Conservation (phyloP, 441 rosid genomes). For the Hura crepitans region DNA sequence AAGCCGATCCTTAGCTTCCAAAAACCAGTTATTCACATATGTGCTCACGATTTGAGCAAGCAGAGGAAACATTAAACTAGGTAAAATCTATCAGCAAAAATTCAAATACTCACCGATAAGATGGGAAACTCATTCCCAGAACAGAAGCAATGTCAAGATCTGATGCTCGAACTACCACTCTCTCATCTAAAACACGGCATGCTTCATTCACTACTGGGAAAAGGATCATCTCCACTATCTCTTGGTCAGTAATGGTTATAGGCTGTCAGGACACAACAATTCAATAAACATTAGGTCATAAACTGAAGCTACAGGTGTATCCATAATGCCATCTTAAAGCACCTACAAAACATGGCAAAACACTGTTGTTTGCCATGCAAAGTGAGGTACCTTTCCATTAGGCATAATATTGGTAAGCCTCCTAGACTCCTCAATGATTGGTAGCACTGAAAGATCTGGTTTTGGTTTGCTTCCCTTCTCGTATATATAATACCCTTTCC, state of each 20-base stretch:
- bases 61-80: background rate
- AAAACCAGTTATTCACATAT: background rate
- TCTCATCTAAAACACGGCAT: slow-evolving; percentile 87
- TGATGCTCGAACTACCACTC: slow-evolving; percentile 75
- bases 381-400: slow-evolving; percentile 63
- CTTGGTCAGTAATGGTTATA: slow-evolving; percentile 64
- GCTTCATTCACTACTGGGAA: slow-evolving; percentile 97
- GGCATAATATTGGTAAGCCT: slow-evolving; percentile 71
- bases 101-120: slow-evolving; percentile 56
- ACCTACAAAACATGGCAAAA: background rate
- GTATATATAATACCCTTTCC: slow-evolving; percentile 78
- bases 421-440: slow-evolving; percentile 68
- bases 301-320: background rate
- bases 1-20: background rate
- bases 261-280: slow-evolving; percentile 48
- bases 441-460: slow-evolving; percentile 71
- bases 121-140: slow-evolving; percentile 97
- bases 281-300: slow-evolving; percentile 17
- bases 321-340: background rate
- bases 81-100: background rate
- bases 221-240: slow-evolving; percentile 80
- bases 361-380: slow-evolving; percentile 1
- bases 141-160: slow-evolving; percentile 92
- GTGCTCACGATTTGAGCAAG: background rate
- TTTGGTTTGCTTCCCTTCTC: slow-evolving; percentile 79